Evolutionary conservation across 306 rosid species (phyloP), one percentile per base, ranked within the genome.

Genomic region (Prunus fruticosa): DNA sequence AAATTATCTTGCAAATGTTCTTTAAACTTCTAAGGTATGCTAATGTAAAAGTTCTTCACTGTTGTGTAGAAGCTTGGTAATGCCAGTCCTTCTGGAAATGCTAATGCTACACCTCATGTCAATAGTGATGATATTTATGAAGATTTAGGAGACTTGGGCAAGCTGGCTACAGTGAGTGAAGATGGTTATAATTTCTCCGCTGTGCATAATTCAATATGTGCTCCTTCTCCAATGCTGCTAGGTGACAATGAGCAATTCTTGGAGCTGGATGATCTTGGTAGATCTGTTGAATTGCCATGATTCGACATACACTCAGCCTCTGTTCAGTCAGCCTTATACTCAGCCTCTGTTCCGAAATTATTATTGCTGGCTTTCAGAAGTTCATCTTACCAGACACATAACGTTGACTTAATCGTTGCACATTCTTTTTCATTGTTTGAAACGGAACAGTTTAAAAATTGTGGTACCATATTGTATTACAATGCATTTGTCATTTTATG

Each of bases 251-350:
- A 2, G n/a, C 23, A 61, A 66, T 91, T 34, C 69, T 51, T 93
- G 84, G 97, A 93, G 86, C 78, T 93, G 76, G 25, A 0, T 73
- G 97, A 93, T 74, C 90, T 93, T 1, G 87, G 85, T 0, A 7
- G 45, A 3, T 38, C 91, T 86, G 1, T 23, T 60, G 5, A 60
- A 0, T 60, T 60, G 15, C 64, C 32, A 13, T 12, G 63, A 57
- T 57, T 57, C 63, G 4, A 22, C 30, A 2, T 12, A 57, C 14
- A 57, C 30, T 11, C 30, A 22, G 63, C 30, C 30, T 57, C 30
- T 38, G 43, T 7, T 38, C 43, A 38, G 43, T 38, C 43, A 38
- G 43, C 43, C 43, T 7, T 38, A 8, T 12, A 5, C 34, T 22
- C 12, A 20, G 61, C 27, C 61, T 54, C 27, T 30, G 32, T 56